These are phyloP conservation scores for Mycena olivaceomarginata DNA, from an alignment of 768 basidiomycete genomes.

Conservation along the genomic window DNA sequence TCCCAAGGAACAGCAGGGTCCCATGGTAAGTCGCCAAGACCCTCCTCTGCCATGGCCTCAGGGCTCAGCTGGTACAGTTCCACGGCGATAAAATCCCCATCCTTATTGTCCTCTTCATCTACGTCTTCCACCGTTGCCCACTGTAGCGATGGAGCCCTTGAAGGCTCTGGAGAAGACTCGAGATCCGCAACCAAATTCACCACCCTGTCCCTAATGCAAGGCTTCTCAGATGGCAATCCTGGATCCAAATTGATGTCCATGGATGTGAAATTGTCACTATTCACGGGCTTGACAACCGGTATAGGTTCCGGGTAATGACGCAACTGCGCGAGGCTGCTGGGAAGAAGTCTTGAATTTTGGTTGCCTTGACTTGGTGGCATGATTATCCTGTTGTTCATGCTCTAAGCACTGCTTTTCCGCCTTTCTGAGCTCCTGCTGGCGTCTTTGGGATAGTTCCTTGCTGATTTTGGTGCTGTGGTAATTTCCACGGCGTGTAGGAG, in stretches of 20 bases:
- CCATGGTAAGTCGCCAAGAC: constrained; percentile 3
- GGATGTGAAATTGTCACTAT: too few species aligned
- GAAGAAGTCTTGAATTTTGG: background rate
- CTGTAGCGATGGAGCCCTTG: too few species aligned
- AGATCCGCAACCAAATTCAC: too few species aligned
- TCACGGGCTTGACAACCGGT: too few species aligned
- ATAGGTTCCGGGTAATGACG: too few species aligned
- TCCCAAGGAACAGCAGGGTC: background rate
- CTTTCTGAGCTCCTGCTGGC: background rate
- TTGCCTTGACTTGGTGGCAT: too few species aligned
- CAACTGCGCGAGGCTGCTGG: too few species aligned
- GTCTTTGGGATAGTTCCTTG: background rate
- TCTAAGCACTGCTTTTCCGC: too few species aligned
- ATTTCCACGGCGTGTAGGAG: background rate
- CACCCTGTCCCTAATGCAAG: too few species aligned
- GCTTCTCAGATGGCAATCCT: too few species aligned
- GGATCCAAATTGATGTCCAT: too few species aligned
- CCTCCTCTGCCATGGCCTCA: background rate
- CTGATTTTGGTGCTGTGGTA: background rate
- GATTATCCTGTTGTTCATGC: background rate
- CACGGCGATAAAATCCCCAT: background rate
- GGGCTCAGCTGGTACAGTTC: background rate
- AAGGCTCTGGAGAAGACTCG: too few species aligned
- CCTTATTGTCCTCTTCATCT: background rate
- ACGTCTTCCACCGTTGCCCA: background rate